These are phyloP conservation scores for Quercus engelmannii DNA, from an alignment of 306 rosid genomes.

Conservation along the genomic window DNA sequence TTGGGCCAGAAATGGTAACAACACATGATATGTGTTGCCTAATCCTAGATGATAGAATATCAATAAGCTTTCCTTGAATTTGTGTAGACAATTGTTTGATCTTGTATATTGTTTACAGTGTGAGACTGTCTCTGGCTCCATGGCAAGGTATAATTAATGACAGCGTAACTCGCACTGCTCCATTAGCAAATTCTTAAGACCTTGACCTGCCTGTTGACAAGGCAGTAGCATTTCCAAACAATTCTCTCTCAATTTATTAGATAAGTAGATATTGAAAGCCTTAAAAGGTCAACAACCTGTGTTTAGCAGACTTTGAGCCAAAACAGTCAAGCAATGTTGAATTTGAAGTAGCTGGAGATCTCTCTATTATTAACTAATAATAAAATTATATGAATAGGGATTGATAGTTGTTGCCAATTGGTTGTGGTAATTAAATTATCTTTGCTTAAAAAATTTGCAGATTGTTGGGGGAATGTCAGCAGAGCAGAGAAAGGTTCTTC, in stretches of 20 bases:
- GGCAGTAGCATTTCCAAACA: not conserved
- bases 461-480: slow-evolving; percentile 67
- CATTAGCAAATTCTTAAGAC: not conserved
- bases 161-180: not conserved
- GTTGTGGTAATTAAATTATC: slow-evolving; percentile 1
- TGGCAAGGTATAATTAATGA: not conserved
- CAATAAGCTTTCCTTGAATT: not conserved
- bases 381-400: not conserved
- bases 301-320: too few relatives aligned
- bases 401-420: not conserved
- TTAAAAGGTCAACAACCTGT: too few relatives aligned
- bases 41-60: not conserved
- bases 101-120: not conserved
- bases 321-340: not conserved
- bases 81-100: not conserved
- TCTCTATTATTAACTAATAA: not conserved
- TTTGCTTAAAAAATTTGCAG: slow-evolving; percentile 37
- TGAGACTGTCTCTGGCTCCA: not conserved
- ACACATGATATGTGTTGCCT: too few relatives aligned
- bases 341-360: not conserved
- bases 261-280: too few relatives aligned
- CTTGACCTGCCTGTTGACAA: not conserved
- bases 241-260: not conserved
- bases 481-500: slow-evolving; percentile 71
- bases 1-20: too few relatives aligned